Conservation (phyloP, 441 rosid genomes). For the Gossypium davidsonii region DNA sequence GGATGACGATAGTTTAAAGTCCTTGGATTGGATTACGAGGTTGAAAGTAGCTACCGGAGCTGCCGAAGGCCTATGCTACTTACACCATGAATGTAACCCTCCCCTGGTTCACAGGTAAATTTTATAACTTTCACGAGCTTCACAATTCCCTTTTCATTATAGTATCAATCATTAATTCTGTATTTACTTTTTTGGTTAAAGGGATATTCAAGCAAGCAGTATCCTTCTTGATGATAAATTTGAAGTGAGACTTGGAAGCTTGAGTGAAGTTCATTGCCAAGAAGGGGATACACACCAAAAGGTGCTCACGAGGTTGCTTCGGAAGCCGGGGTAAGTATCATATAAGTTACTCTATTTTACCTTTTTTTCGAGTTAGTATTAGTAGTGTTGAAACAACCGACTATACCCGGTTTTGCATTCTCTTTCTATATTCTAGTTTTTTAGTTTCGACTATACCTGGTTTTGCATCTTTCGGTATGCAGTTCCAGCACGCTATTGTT, state of each 20-base stretch:
- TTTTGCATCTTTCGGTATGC: background rate
- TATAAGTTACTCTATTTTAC: constrained; percentile 1
- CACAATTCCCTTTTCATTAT: background rate
- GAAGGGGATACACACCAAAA: constrained; percentile 45
- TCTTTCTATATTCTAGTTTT: background rate
- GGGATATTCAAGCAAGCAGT: constrained; percentile 72
- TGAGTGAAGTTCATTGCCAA: constrained; percentile 40
- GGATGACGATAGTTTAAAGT: constrained; percentile 34
- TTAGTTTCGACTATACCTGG: background rate
- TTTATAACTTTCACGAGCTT: constrained; percentile 2
- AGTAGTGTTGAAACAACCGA: background rate
- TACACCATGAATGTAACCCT: constrained; percentile 65
- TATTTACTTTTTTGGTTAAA: constrained; percentile 24
- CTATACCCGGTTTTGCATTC: too few species aligned
- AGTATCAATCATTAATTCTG: constrained; percentile 11
- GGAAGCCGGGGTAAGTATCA: constrained; percentile 50
- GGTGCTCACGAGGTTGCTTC: constrained; percentile 35
- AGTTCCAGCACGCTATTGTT: background rate
- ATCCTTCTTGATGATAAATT: constrained; percentile 66
- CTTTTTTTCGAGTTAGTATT: constrained; percentile 15
- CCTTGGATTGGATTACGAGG: constrained; percentile 71
- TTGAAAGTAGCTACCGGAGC: constrained; percentile 59
- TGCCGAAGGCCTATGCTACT: constrained; percentile 58
- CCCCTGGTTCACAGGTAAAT: constrained; percentile 63
- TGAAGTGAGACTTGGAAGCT: constrained; percentile 71